These are phyloP conservation scores for Backusella sp. DNA, from an alignment of 192 early-diverging fungal species.

Conservation along the genomic window DNA sequence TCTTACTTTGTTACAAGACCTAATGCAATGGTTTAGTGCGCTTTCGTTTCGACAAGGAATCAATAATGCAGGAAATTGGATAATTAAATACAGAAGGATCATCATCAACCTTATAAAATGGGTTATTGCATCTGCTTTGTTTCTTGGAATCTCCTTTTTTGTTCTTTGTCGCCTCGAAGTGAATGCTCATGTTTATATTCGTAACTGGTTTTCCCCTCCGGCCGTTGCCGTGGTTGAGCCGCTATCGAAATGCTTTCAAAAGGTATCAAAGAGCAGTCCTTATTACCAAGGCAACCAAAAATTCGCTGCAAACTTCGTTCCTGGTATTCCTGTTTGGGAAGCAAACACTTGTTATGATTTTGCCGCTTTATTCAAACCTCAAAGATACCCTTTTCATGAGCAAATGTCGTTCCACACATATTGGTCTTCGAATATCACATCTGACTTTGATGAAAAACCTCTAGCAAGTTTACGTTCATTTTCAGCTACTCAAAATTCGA, in stretches of 20 bases:
- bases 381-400: not conserved
- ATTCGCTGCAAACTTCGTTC: conserved; percentile 21
- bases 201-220: conserved; percentile 27
- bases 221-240: conserved; percentile 16
- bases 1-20: not conserved
- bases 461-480: conserved; percentile 28
- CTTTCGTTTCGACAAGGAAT: not conserved
- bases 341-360: conserved; percentile 26
- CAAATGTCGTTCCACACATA: conserved; percentile 10
- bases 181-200: conserved; percentile 37
- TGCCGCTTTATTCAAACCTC: conserved; percentile 15
- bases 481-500: conserved; percentile 29
- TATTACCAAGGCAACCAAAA: conserved; percentile 10
- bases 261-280: not conserved
- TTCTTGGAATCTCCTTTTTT: conserved; percentile 12
- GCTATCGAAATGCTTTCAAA: conserved; percentile 29
- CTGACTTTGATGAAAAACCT: conserved; percentile 20
- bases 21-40: conserved; percentile 6
- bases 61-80: not conserved
- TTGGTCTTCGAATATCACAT: conserved; percentile 9
- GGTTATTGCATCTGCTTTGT: not conserved
- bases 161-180: conserved; percentile 25
- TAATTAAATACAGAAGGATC: conserved; percentile 1
- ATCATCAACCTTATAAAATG: not conserved
- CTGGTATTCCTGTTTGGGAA: conserved; percentile 27